A percentile compares a stretch with the other conserved stretches of the same genome.
These are phyloP conservation scores for Halteria grandinella DNA, from an alignment of 73 alveolate genomes.

Conservation along the genomic window DNA sequence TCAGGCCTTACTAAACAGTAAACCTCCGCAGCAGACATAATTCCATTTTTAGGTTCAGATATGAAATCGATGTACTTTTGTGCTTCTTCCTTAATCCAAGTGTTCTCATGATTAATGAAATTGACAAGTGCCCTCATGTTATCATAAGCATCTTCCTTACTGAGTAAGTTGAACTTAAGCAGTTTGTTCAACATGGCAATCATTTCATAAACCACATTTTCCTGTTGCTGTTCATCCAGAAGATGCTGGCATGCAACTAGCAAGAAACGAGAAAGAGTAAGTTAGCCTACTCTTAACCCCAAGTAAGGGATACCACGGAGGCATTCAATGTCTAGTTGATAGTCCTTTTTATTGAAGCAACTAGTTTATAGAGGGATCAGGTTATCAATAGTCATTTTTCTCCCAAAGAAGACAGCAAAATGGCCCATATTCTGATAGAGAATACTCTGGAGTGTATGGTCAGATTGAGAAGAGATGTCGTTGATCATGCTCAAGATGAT, in stretches of 20 bases:
- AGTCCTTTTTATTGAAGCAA: constrained; percentile 56
- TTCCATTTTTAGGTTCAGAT: constrained; percentile 20
- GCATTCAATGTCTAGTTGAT: constrained; percentile 25
- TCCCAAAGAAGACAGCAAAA: constrained; percentile 50
- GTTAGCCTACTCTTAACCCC: constrained; percentile 54
- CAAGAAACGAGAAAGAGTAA: constrained; percentile 27
- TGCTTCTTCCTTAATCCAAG: constrained; percentile 62
- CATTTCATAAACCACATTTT: constrained; percentile 49
- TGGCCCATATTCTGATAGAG: constrained; percentile 27
- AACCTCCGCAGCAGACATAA: constrained; percentile 43
- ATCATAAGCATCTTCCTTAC: constrained; percentile 22
- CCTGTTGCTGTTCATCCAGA: constrained; percentile 54
- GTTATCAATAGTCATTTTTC: constrained; percentile 55
- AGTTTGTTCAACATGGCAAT: constrained; percentile 25
- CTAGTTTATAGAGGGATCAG: constrained; percentile 39
- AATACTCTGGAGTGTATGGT: constrained; percentile 29
- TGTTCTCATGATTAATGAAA: constrained; percentile 55
- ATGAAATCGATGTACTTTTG: constrained; percentile 2
- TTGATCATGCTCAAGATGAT: constrained; percentile 29
- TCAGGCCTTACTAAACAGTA: constrained; percentile 49
- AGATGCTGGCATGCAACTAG: constrained; percentile 35
- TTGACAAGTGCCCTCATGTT: constrained; percentile 39
- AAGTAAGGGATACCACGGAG: constrained; percentile 23
- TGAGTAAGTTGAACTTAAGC: constrained; percentile 25
- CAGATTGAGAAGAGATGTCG: constrained; percentile 30